Evolutionary conservation across 306 rosid species (phyloP).

Genomic region (Geum urbanum): DNA sequence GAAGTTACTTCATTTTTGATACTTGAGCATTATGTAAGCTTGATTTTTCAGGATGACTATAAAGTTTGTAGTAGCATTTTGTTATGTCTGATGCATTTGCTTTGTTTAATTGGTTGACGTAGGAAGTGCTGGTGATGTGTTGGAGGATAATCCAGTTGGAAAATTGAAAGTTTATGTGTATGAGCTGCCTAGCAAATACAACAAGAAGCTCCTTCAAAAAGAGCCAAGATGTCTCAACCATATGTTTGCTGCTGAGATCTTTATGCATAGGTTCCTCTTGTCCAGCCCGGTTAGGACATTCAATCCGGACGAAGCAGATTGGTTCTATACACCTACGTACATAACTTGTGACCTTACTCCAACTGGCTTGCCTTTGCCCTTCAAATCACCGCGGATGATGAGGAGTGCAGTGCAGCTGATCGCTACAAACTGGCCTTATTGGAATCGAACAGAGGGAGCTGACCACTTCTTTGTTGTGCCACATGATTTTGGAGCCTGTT

Average conservation of each 20-base stretch:
- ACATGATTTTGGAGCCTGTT: constrained; percentile 55
- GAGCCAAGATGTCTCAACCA: constrained; percentile 51
- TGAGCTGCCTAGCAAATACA: constrained; percentile 47
- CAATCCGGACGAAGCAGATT: constrained; percentile 46
- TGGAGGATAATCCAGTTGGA: constrained; percentile 49
- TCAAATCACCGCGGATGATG: constrained; percentile 50
- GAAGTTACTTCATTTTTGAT: neutral
- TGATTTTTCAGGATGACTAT: neutral
- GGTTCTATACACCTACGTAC: constrained; percentile 48
- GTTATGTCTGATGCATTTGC: neutral
- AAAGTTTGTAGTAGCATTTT: neutral
- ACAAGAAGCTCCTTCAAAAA: constrained; percentile 46
- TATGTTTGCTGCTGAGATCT: constrained; percentile 55
- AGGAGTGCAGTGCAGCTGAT: constrained; percentile 46
- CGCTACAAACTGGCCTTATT: constrained; percentile 45
- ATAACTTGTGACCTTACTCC: constrained; percentile 51
- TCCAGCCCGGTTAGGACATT: constrained; percentile 43
- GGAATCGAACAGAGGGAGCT: constrained; percentile 49
- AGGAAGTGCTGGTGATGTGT: constrained; percentile 55
- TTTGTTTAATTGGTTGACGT: neutral
- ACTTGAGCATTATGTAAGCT: neutral
- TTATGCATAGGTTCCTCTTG: constrained; percentile 48
- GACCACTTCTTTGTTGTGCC: constrained; percentile 53
- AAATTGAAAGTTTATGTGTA: constrained; percentile 46
- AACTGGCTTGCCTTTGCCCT: constrained; percentile 49